Evolutionary conservation across 768 basidiomycete species (phyloP), one percentile per base, ranked within the genome.

Genomic region (Boletales sp.): DNA sequence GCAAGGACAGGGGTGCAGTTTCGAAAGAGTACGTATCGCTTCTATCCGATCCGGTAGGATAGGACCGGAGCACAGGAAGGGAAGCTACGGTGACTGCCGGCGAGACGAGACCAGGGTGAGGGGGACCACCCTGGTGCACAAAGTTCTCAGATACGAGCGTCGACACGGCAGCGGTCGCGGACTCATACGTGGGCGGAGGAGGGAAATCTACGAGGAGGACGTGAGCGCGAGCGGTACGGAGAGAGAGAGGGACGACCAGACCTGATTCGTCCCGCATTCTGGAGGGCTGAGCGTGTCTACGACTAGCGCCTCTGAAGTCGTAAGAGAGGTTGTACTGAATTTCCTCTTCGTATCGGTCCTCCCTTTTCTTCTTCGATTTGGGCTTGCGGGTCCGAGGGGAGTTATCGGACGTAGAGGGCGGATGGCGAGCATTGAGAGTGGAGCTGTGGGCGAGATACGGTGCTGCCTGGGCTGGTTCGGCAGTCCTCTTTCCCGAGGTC

Each of bases 141-240:
- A 61, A 49, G 74, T 75, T 19, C 71, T 70, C 49, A 60, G 74
- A 62, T 58, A 77, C 46, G 69, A 72, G 58, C 60, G 72, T 50
- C 65, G 69, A 51, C 63, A 76, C 47, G 69, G 78, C 61, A 6
- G 25, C 25, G 25, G 75, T 72, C 13, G 75, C 73, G 9, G 73
- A 75, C 66, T 90, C 87, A 53, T 82, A 81, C 57, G 88, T 87
- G 12, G 86, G 80, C 25, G 88, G 87, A 12, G 88, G 88, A 8
- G 84, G 85, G 60, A 85, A 86, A 61, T 87, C 78, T 64, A 12
- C 21, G 25, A 31, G 79, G 41, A 73, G 54, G 41, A 28, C 52
- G 55, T 32, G 51, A 51, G 44, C n/a, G 15, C 21, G 25, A 25
- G 39, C 10, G 18, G 31, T 8, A 44, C 7, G 8, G 46, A 4